A percentile compares a stretch with the other conserved stretches of the same genome.
phyloP scores from a whole-genome alignment of 2,329 filamentous ascomycete genomes.

The Curvularia spicifera region DNA sequence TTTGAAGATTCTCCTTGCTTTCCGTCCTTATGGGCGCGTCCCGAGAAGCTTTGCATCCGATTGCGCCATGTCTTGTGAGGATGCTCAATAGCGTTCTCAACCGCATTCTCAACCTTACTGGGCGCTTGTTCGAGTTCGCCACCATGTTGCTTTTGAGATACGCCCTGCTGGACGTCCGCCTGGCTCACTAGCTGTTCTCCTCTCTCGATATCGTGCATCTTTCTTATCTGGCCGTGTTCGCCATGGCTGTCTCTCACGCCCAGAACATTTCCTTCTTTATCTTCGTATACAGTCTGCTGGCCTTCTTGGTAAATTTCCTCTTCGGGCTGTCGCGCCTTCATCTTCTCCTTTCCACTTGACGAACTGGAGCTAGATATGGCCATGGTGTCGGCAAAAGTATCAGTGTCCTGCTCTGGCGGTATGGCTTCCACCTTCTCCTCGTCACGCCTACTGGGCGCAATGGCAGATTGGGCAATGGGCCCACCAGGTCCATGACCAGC shows the following conservation, averaged over 20 bases:
- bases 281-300: slow-evolving; percentile 78
- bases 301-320: slow-evolving; percentile 84
- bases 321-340: slow-evolving; percentile 32
- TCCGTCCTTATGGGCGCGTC: slow-evolving; percentile 50
- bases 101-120: slow-evolving; percentile 46
- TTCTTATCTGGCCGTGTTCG: slow-evolving; percentile 62
- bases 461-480: slow-evolving; percentile 87
- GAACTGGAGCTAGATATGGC: slow-evolving; percentile 49
- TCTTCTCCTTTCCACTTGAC: slow-evolving; percentile 44
- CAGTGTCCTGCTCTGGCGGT: slow-evolving; percentile 53
- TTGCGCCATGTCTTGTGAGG: slow-evolving; percentile 52
- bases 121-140: slow-evolving; percentile 46
- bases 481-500: slow-evolving; percentile 78
- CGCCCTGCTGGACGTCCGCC: slow-evolving; percentile 51
- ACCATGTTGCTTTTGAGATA: slow-evolving; percentile 58
- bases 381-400: slow-evolving; percentile 53
- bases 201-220: slow-evolving; percentile 64
- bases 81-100: slow-evolving; percentile 46
- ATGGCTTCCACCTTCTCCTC: slow-evolving; percentile 42
- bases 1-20: slow-evolving; percentile 37
- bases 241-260: slow-evolving; percentile 62
- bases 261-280: slow-evolving; percentile 85
- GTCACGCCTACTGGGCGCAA: slow-evolving; percentile 66
- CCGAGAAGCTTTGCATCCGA: slow-evolving; percentile 57
- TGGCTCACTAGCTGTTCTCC: slow-evolving; percentile 63